phyloP scores from a whole-genome alignment of 2,329 filamentous ascomycete species.

The Eutypa lata region DNA sequence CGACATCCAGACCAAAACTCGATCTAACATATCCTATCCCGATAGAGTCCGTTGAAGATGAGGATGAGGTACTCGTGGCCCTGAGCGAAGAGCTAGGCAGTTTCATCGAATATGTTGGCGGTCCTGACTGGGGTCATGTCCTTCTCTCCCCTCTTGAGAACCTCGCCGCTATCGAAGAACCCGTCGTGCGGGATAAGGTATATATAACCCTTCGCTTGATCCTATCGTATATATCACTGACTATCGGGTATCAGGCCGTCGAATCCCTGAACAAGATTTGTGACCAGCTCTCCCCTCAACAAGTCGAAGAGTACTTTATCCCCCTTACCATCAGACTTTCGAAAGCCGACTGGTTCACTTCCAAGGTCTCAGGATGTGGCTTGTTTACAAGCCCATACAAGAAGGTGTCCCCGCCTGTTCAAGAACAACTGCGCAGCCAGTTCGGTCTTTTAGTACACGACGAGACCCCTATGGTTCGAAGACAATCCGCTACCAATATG shows the following conservation, averaged over 20 bases:
- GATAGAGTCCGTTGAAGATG: constrained; percentile 95
- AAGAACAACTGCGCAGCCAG: constrained; percentile 87
- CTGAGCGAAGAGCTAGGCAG: constrained; percentile 93
- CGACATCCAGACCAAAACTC: constrained; percentile 5
- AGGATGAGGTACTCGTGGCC: constrained; percentile 96
- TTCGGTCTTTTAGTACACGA: constrained; percentile 94
- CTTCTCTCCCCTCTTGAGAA: constrained; percentile 97
- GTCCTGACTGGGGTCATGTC: constrained; percentile 89
- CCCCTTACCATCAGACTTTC: constrained; percentile 92
- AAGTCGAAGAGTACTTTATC: constrained; percentile 97
- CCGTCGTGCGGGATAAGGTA: constrained; percentile 96
- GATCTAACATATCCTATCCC: constrained; percentile 24
- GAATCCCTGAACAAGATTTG: constrained; percentile 99
- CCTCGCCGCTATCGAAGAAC: constrained; percentile 96
- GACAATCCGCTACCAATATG: constrained; percentile 93
- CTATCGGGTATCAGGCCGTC: constrained; percentile 65
- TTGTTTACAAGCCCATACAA: constrained; percentile 92
- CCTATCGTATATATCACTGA: constrained; percentile 8
- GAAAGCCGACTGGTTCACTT: constrained; percentile 99
- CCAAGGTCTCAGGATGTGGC: constrained; percentile 95
- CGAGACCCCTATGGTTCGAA: constrained; percentile 97
- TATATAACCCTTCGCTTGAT: constrained; percentile 15
- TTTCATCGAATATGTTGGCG: constrained; percentile 97
- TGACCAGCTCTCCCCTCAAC: constrained; percentile 81
- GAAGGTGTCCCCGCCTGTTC: constrained; percentile 81